Evolutionary conservation across 2,329 filamentous ascomycete species (phyloP), one percentile per base, ranked within the genome.

Genomic region (Lomentospora prolificans): DNA sequence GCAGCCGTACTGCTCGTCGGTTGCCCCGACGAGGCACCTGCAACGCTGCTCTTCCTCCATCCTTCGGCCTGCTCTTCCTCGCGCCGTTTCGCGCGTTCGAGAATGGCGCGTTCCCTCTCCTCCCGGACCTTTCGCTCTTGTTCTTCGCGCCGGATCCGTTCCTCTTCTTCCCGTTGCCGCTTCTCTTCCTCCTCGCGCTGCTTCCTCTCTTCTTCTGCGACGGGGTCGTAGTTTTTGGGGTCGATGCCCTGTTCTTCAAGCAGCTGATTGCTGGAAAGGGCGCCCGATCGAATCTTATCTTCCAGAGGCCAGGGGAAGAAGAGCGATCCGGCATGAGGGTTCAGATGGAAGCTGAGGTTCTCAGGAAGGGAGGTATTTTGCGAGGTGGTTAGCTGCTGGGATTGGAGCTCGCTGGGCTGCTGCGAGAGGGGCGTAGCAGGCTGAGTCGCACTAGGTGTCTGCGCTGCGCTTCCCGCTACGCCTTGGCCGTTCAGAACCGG

Each of bases 231-330:
- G 33, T 74, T 76, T 55, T 72, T 76, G 7, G 82, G 82, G 64
- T 87, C 81, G 60, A 81, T 76, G 6, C 84, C 85, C 55, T 75
- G 70, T 62, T 86, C 83, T 4, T 78, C 61, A 59, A 89, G 75
- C 24, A 75, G 70, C 63, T 90, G 84, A 48, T 82, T 78, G 7
- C 75, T 73, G 0, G 83, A 85, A 44, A 95, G 73, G 1, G 84
- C 83, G 33, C 89, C 88, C 14, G 74, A 72, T 30, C 82, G 79
- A 59, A 94, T 88, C 58, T 82, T 79, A 30, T 85, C 81, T 59
- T 89, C 83, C 27, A 74, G 75, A 0, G 89, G 89, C 89, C 89
- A 95, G 1, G 89, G 89, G 50, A 83, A 77, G 71, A 90, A 95
- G n/a, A 74, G 65, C 36, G 78, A 73, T 8, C 78, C 76, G 7